Base-by-base conservation (phyloP, 495 filamentous ascomycete genomes). In the Trichoderma parareesei region DNA sequence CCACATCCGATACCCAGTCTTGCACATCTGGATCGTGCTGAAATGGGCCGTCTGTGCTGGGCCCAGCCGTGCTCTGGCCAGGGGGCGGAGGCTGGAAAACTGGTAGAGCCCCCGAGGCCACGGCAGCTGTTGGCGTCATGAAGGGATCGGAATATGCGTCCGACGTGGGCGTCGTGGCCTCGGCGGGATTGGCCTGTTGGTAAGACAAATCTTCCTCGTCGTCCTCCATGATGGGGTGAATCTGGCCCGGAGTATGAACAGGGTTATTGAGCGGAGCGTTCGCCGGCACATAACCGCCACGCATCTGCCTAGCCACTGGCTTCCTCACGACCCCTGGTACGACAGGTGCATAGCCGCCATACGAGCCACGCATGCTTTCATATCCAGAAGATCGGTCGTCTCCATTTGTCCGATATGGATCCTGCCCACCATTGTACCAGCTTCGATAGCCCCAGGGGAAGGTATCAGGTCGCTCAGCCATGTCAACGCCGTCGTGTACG, bases 201-300 rank as follows among this genome's bases (percentile, higher is more conserved):
- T 79, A 72, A 16, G 53, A 20, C 53, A 57, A 37, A 40, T 84
- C 85, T 61, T 92, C 90, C 48, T 96, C 92, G 62, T 89, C 86
- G 0, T 82, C 80, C 66, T 86, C 83, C 63, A 82, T 79, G 60
- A 86, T 86, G 0, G 83, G 83, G 65, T 84, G 80, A 66, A 86
- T 85, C 9, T 71, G 70, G 9, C 75, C 74, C 0, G 69, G 27
- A 40, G 68, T 70, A 55, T 68, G 64, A 13, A 71, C 59, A 42
- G 20, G 11, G 46, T 63, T 13, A 64, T 70, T 13, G 65, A 14
- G 63, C 63, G 40, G 61, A 27, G 60, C 63, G 27, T 62, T 72
- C 46, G 71, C 73, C 61, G 67, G 74, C 67, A 67, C 66, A 46
- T 75, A 73, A 38, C 75, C 62, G 0, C 72, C 72, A 59, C 69